A percentile compares a stretch with the other conserved stretches of the same genome.
phyloP scores from a whole-genome alignment of 805 yeast genomes.

The Candida pseudoglaebosa region DNA sequence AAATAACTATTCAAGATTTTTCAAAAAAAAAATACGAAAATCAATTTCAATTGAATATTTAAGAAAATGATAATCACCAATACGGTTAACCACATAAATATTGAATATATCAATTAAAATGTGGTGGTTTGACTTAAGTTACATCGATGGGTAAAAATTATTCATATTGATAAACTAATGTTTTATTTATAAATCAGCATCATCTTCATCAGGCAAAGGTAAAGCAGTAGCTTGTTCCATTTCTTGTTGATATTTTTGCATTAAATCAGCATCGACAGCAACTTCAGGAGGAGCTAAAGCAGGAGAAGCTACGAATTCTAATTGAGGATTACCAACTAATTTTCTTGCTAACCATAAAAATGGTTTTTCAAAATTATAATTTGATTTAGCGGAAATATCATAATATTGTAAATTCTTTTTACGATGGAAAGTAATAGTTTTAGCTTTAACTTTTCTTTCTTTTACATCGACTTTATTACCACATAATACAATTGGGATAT shows the following conservation, averaged over 20 bases:
- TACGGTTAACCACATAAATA: no score
- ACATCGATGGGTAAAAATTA: no score
- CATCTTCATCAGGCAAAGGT: conserved; percentile 99
- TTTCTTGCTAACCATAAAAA: conserved; percentile 99
- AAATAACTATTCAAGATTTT: no score
- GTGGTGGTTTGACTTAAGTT: no score
- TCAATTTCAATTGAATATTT: no score
- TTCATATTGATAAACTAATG: no score
- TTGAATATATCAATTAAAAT: no score
- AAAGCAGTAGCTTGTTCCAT: conserved; percentile 99
- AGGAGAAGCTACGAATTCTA: conserved; percentile 98
- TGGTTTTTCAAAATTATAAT: conserved; percentile 99
- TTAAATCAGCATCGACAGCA: conserved; percentile 90
- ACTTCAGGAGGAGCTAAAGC: conserved; percentile 99
- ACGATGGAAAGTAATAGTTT: conserved; percentile 99
- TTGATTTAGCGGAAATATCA: conserved; percentile 99
- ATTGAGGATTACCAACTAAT: conserved; percentile 95
- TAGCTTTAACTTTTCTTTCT: conserved; percentile 99
- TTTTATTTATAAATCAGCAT: conserved; percentile 82
- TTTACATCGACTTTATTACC: conserved; percentile 99
- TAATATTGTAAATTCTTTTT: conserved; percentile 99
- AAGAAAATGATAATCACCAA: no score
- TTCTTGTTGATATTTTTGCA: conserved; percentile 98
- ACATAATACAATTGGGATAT: conserved; percentile 97
- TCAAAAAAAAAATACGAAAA: no score